A percentile compares a stretch with the other conserved stretches of the same genome.
Evolutionary conservation across 345 rosid species (phyloP).

Genomic region (Euphorbia tirucalli): DNA sequence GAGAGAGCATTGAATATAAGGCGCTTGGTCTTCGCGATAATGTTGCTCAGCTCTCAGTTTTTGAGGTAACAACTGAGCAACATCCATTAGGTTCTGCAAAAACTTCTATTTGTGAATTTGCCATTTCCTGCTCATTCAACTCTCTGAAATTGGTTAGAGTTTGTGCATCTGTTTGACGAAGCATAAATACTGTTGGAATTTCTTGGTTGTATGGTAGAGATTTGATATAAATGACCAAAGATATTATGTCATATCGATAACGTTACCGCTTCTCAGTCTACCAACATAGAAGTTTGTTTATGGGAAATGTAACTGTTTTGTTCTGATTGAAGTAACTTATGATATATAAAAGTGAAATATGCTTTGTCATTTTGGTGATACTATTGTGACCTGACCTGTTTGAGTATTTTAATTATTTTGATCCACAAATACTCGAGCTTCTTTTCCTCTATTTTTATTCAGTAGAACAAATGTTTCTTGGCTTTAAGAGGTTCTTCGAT

Average conservation of each 20-base stretch:
- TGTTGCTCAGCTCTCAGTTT: constrained; percentile 75
- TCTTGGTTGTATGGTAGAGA: background rate
- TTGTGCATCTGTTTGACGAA: background rate
- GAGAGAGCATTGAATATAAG: constrained; percentile 64
- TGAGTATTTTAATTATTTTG: too few relatives aligned
- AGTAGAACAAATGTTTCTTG: background rate
- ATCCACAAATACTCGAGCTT: too few relatives aligned
- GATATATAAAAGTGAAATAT: too few relatives aligned
- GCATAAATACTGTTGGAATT: background rate
- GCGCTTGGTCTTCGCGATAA: constrained; percentile 63
- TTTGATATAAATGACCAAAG: background rate
- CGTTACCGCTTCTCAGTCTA: background rate
- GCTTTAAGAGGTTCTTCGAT: background rate
- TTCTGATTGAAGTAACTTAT: background rate
- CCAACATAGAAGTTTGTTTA: background rate
- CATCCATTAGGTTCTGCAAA: background rate
- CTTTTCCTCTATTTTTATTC: background rate
- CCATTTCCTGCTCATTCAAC: too few relatives aligned
- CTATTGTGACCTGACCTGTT: too few relatives aligned
- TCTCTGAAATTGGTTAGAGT: background rate
- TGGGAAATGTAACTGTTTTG: background rate
- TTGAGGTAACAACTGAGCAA: constrained; percentile 49
- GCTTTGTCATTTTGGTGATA: too few relatives aligned
- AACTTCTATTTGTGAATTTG: background rate
- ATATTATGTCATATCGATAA: background rate